phyloP scores from a whole-genome alignment of 257 asterid genomes.

The Nicotiana sylvestris region DNA sequence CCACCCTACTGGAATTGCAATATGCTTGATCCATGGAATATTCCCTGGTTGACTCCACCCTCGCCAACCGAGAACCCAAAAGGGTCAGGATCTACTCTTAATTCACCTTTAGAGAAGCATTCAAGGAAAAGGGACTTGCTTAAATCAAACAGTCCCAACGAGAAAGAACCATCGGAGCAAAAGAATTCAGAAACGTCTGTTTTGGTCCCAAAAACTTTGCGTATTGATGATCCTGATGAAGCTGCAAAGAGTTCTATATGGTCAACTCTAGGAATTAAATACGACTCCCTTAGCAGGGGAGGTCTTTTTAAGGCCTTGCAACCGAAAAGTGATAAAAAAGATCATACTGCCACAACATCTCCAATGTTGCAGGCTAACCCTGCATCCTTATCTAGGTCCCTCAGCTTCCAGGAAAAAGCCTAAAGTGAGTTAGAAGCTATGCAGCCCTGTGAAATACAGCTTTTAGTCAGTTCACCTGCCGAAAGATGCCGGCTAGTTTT shows the following conservation, averaged over 20 bases:
- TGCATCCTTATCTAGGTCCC: conserved; percentile 74
- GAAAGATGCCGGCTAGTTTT: background rate
- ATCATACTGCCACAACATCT: conserved; percentile 18
- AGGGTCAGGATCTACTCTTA: conserved; percentile 21
- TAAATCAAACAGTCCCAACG: conserved; percentile 19
- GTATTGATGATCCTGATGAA: conserved; percentile 81
- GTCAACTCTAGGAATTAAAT: conserved; percentile 75
- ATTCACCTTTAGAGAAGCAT: conserved; percentile 66
- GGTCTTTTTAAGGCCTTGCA: conserved; percentile 66
- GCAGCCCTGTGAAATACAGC: background rate
- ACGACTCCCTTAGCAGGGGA: conserved; percentile 36
- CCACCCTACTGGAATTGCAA: conserved; percentile 62
- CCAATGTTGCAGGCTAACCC: conserved; percentile 61
- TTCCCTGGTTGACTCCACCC: conserved; percentile 50
- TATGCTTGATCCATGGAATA: conserved; percentile 50
- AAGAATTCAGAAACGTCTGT: conserved; percentile 33
- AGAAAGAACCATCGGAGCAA: background rate
- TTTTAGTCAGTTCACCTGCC: background rate
- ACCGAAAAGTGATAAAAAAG: conserved; percentile 38
- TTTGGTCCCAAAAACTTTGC: conserved; percentile 66
- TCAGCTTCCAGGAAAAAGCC: conserved; percentile 54
- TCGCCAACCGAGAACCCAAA: conserved; percentile 32
- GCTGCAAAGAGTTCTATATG: conserved; percentile 88
- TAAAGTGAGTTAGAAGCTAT: conserved; percentile 6
- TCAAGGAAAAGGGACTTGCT: conserved; percentile 57